These are phyloP conservation scores for Thermomyces lanuginosus DNA, from an alignment of 2,329 filamentous ascomycete genomes.

Conservation along the genomic window DNA sequence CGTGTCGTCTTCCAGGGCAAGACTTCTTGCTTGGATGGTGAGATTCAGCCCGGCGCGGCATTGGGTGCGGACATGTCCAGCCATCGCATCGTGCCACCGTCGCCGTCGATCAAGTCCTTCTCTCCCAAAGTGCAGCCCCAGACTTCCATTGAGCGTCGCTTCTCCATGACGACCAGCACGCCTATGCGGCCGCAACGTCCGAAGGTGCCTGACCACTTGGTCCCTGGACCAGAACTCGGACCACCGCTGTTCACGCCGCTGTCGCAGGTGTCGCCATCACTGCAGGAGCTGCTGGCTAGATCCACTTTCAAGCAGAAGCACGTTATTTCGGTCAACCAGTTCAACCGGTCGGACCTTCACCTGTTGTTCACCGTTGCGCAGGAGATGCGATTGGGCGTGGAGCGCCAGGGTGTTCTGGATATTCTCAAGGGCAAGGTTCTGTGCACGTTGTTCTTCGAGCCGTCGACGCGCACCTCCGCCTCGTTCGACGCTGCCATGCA, in stretches of 20 bases:
- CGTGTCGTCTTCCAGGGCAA: constrained; percentile 59
- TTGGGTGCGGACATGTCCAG: constrained; percentile 62
- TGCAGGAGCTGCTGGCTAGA: constrained; percentile 57
- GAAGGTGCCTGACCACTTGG: constrained; percentile 11
- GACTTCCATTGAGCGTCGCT: constrained; percentile 21
- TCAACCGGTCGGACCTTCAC: constrained; percentile 74
- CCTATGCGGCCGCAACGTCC: constrained; percentile 19
- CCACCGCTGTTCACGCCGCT: constrained; percentile 28
- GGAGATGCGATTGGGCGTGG: constrained; percentile 91
- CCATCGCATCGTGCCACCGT: constrained; percentile 37
- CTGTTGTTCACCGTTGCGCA: constrained; percentile 90
- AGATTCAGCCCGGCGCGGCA: constrained; percentile 38
- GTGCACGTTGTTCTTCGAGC: constrained; percentile 93
- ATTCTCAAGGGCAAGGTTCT: constrained; percentile 74
- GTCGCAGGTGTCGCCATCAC: constrained; percentile 39
- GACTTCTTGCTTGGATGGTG: constrained; percentile 59
- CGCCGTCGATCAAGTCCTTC: constrained; percentile 40
- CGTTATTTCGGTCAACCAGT: constrained; percentile 82
- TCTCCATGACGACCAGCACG: constrained; percentile 22
- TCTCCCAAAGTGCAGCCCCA: constrained; percentile 26
- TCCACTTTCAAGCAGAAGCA: constrained; percentile 83
- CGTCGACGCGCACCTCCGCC: constrained; percentile 82
- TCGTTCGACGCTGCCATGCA: constrained; percentile 99
- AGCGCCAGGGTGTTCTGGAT: constrained; percentile 77
- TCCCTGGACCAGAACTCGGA: constrained; percentile 19